phyloP scores from a whole-genome alignment of 148 eudicot species.

The Cornus florida region DNA sequence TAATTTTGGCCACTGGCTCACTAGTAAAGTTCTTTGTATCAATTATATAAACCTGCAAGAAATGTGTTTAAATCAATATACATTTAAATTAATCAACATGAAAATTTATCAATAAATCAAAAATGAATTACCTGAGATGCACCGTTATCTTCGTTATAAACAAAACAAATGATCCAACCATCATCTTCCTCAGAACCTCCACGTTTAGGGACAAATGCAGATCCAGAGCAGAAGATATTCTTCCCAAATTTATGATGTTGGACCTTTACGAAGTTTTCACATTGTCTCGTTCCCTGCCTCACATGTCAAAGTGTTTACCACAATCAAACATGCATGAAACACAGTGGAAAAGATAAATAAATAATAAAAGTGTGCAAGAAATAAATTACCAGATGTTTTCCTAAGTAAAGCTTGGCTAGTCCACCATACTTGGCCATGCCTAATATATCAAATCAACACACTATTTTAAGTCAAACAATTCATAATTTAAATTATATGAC shows the following conservation, averaged over 20 bases:
- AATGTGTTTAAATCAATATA: not conserved
- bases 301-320: not conserved
- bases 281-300: not conserved
- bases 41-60: constrained; percentile 26
- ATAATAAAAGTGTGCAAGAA: not conserved
- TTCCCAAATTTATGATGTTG: constrained; percentile 34
- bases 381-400: constrained; percentile 6
- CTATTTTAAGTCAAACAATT: too few relatives aligned
- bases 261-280: constrained; percentile 15
- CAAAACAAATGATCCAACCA: constrained; percentile 40
- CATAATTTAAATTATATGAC: too few relatives aligned
- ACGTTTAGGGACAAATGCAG: constrained; percentile 31
- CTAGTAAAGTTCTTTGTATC: constrained; percentile 28
- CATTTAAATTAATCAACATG: not conserved
- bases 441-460: not conserved
- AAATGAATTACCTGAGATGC: constrained; percentile 27
- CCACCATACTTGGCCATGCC: constrained; percentile 36
- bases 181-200: constrained; percentile 35
- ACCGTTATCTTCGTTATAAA: constrained; percentile 28
- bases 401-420: constrained; percentile 30
- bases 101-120: too few relatives aligned
- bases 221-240: constrained; percentile 35
- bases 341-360: too few relatives aligned
- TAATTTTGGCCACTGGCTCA: constrained; percentile 26
- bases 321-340: too few relatives aligned